Base-by-base conservation (phyloP, 148 eudicot species). In the Persicaria maculosa region DNA sequence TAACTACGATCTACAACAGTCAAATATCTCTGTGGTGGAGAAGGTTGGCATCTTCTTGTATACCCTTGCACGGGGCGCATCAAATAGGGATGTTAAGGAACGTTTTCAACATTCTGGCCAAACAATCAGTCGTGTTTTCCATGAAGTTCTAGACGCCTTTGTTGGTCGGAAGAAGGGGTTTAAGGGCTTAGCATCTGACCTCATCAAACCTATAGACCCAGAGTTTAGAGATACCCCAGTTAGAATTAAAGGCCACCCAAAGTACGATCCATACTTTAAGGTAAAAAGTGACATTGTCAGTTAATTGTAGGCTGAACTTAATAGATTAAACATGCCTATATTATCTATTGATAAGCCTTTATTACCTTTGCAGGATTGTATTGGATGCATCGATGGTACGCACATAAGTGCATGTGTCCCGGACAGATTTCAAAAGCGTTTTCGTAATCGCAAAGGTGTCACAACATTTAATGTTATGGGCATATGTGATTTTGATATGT, bases 41-140 rank as follows among this genome's bases (percentile, higher is more conserved):
- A 22, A 36, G 36, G 31, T 62, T 7, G 68, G 7, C 9, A 62
- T 62, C 44, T 62, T 62, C 68, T 20, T 62, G 17, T 62, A 62
- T 36, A 62, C 11, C 20, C 36, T 62, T 22, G 44, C 43, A 1
- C 36, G 68, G 16, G 68, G 68, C 7, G 68, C 68, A 17, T 62
- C 68, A n/a, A n/a, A n/a, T n/a, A 62, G 68, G 16, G 68, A 62
- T 62, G 68, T 40, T 4, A 22, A 25, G 68, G 68, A 62, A 40
- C 68, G 68, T 1, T 62, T 59, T 10, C 25, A 17, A 59, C 65
- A 22, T 2, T 1, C 22, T 17, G 65, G 20, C 17, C n/a, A n/a
- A n/a, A n/a, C n/a, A n/a, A n/a, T n/a, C n/a, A n/a, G n/a, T n/a
- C n/a, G n/a, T n/a, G n/a, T n/a, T n/a, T n/a, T n/a, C 1, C 65